These are phyloP conservation scores for Beverwykella pulmonaria DNA, from an alignment of 495 filamentous ascomycete genomes.

Conservation along the genomic window DNA sequence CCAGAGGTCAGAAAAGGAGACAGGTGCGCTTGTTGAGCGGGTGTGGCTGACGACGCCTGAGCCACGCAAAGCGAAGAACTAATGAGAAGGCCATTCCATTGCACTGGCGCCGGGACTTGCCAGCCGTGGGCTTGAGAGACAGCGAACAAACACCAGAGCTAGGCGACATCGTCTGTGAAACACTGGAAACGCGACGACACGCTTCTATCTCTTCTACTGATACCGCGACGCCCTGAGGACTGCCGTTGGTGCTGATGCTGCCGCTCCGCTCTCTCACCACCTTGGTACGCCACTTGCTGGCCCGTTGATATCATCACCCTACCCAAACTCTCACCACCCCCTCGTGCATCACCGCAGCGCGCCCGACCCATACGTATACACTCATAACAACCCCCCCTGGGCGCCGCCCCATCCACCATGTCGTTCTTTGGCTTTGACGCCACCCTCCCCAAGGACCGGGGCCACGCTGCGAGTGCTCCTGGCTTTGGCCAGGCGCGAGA, in stretches of 20 bases:
- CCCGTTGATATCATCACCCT: neutral
- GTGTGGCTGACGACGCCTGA: neutral
- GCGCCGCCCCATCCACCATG: constrained; percentile 50
- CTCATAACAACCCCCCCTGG: neutral
- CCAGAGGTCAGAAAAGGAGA: neutral
- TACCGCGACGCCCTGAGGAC: neutral
- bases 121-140: neutral
- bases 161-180: neutral
- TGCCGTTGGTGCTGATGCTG: neutral
- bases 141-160: neutral
- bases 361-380: neutral
- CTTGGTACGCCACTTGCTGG: neutral
- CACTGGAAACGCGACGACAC: neutral
- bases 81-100: neutral
- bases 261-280: neutral
- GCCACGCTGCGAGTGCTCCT: constrained; percentile 54
- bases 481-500: constrained; percentile 86
- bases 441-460: constrained; percentile 63
- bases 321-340: neutral
- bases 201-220: too few species aligned
- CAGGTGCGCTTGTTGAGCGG: neutral
- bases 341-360: neutral
- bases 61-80: neutral
- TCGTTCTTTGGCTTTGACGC: constrained; percentile 89
- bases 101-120: neutral